Base-by-base conservation (phyloP, 1,284 basidiomycete genomes). In the Testicularia cyperi region DNA sequence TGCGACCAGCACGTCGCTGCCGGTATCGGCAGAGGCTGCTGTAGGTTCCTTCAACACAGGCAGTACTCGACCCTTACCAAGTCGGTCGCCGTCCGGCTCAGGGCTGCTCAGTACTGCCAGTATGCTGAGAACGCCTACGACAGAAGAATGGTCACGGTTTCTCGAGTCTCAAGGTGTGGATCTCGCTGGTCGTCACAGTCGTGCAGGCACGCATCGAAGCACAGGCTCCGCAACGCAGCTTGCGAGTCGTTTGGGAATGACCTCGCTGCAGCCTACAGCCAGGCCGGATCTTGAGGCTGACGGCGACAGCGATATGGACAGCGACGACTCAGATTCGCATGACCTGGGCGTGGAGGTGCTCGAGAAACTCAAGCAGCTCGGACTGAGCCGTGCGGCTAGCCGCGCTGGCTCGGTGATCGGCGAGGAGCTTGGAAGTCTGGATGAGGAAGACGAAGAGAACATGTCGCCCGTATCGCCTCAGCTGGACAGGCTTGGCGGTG, bases 131-230 rank as follows among this genome's bases (percentile, higher is more conserved):
- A 72, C 70, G 28, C 70, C 70, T 5, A 72, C 70, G 12, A 72
- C 68, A 18, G 70, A 72, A 36, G 70, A 72, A 33, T 72, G 70
- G 70, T 66, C 65, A 13, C 48, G 70, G 5, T 72, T 52, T 30
- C 43, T 72, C 10, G 68, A 69, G 29, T 64, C 60, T 23, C 65
- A 72, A 37, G 68, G 63, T 10, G 53, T 71, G 6, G 58, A 49
- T 8, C 20, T 54, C 23, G 39, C 37, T 13, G 53, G 57, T 10
- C 23, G 51, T n/a, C 46, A 52, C 28, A 52, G 58, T 19, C 40
- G 54, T 18, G 27, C 48, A 4, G 53, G 47, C 14, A 61, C 64
- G 19, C 40, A 30, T 19, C 26, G 44, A 8, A 58, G 55, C 42
- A 33, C 66, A 22, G 36, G 44, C 34, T 60, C 64, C 18, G 44